phyloP scores from a whole-genome alignment of 2,329 filamentous ascomycete species.

The Microdochium trichocladiopsis region DNA sequence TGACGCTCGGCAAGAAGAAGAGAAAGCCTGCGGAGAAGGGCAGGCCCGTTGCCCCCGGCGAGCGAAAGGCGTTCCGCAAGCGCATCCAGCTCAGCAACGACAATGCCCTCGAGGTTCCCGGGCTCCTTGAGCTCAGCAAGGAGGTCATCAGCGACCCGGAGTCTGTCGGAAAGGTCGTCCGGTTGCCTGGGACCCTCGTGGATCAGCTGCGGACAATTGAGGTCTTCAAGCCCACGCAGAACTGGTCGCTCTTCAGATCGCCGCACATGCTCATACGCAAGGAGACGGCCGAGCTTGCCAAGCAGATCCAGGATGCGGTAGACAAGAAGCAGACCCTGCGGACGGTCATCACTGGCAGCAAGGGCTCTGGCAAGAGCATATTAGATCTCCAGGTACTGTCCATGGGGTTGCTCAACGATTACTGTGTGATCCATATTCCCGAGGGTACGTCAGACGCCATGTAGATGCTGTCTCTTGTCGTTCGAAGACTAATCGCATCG shows the following conservation, averaged over 20 bases:
- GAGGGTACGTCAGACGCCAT: conserved; percentile 57
- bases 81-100: conserved; percentile 88
- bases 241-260: conserved; percentile 77
- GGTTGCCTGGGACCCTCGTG: conserved; percentile 61
- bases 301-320: conserved; percentile 50
- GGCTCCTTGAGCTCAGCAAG: conserved; percentile 53
- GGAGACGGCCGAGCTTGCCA: conserved; percentile 69
- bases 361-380: conserved; percentile 79
- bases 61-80: conserved; percentile 82
- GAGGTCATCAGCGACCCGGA: conserved; percentile 46
- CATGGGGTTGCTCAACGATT: conserved; percentile 73
- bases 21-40: conserved; percentile 40
- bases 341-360: conserved; percentile 66
- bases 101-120: conserved; percentile 75
- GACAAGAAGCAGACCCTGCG: conserved; percentile 48
- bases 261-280: conserved; percentile 72
- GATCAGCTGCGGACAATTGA: conserved; percentile 78
- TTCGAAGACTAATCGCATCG: conserved; percentile 5
- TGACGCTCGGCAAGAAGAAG: conserved; percentile 35
- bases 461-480: not conserved
- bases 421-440: conserved; percentile 84
- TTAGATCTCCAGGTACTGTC: conserved; percentile 77
- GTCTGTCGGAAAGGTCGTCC: conserved; percentile 59
- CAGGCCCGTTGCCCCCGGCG: conserved; percentile 62
- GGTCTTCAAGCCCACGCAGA: conserved; percentile 86